These are phyloP conservation scores for Monosporozyma solicola DNA, from an alignment of 805 yeast genomes.

Conservation along the genomic window DNA sequence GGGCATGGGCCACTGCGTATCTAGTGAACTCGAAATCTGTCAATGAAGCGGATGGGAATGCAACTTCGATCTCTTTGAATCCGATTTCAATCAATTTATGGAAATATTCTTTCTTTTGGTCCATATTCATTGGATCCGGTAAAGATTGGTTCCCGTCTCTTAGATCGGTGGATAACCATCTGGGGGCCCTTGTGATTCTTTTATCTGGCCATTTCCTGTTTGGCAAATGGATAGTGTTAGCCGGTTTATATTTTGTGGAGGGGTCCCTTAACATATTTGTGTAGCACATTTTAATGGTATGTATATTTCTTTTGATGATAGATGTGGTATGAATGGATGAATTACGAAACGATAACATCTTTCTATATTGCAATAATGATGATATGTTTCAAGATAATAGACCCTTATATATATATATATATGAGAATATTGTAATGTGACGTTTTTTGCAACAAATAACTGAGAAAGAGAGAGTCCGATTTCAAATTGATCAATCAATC, in stretches of 20 bases:
- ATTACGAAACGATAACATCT: too few species aligned
- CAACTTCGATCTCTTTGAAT: constrained; percentile 75
- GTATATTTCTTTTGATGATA: background rate
- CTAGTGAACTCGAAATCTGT: constrained; percentile 74
- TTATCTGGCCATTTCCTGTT: constrained; percentile 65
- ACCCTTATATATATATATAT: too few species aligned
- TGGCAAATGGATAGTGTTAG: constrained; percentile 44
- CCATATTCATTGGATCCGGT: constrained; percentile 80
- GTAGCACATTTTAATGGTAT: constrained; percentile 16
- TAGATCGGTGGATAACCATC: constrained; percentile 78
- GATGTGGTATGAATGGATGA: background rate
- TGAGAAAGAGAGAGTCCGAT: too few species aligned
- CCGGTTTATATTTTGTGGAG: constrained; percentile 50
- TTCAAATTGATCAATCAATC: too few species aligned
- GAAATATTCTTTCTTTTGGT: constrained; percentile 66
- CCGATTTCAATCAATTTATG: constrained; percentile 62
- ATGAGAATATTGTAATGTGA: too few species aligned
- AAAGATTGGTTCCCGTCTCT: constrained; percentile 80
- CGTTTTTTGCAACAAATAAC: too few species aligned
- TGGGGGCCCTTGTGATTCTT: constrained; percentile 52
- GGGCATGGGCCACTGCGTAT: constrained; percentile 63
- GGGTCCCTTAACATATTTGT: constrained; percentile 61
- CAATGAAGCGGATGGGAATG: constrained; percentile 75
- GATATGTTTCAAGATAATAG: too few species aligned
- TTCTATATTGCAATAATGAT: too few species aligned